A percentile compares a stretch with the other conserved stretches of the same genome.
Evolutionary conservation across 768 basidiomycete species (phyloP).

Genomic region (Pleurotus sapidus): DNA sequence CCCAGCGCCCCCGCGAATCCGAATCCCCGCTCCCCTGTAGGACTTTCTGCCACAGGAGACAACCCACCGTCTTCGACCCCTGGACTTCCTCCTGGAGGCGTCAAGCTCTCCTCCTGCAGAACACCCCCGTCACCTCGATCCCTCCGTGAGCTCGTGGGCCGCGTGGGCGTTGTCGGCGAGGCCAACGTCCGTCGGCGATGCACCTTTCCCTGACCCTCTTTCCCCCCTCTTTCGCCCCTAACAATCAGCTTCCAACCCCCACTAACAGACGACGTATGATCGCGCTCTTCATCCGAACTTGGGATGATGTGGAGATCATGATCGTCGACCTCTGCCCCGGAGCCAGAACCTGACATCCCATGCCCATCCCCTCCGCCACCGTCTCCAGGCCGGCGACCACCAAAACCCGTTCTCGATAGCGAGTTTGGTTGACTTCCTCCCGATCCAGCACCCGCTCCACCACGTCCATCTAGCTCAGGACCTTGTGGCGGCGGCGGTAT

Average conservation of each 20-base stretch:
- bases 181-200: conserved; percentile 57
- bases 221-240: conserved; percentile 33
- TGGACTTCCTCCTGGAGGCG: conserved; percentile 17
- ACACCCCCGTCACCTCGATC: conserved; percentile 22
- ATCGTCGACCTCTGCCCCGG: conserved; percentile 29
- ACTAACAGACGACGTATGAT: conserved; percentile 23
- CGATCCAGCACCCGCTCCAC: background rate
- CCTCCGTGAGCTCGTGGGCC: conserved; percentile 20
- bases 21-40: conserved; percentile 25
- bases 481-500: conserved; percentile 63
- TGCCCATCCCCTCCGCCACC: background rate
- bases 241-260: conserved; percentile 49
- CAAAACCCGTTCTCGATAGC: background rate
- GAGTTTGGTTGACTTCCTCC: background rate
- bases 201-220: conserved; percentile 35
- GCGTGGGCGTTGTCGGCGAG: conserved; percentile 30
- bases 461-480: background rate
- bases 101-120: conserved; percentile 10
- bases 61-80: conserved; percentile 33
- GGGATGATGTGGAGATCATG: conserved; percentile 42
- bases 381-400: background rate
- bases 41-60: conserved; percentile 47
- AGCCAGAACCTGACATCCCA: conserved; percentile 12
- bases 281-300: conserved; percentile 46
- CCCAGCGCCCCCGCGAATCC: conserved; percentile 28